Evolutionary conservation across 1,284 basidiomycete species (phyloP).

Genomic region (Malassezia dermatis): DNA sequence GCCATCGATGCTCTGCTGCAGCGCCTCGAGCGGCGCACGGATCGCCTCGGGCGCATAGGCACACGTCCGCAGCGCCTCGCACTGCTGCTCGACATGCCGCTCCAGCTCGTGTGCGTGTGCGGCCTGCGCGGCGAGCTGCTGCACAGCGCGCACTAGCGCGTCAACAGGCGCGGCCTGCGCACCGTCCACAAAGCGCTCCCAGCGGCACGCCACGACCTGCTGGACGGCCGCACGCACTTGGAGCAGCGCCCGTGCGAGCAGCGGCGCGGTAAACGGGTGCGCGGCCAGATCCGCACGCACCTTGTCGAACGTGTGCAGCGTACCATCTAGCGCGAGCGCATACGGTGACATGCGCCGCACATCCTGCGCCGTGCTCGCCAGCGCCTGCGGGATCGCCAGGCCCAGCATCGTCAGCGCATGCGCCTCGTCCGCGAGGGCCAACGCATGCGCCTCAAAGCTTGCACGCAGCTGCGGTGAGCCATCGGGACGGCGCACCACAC

Average conservation of each 20-base stretch:
- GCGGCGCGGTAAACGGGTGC: conserved; percentile 79
- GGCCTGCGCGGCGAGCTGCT: conserved; percentile 70
- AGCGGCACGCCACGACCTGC: conserved; percentile 67
- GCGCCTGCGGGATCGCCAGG: conserved; percentile 86
- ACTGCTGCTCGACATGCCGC: conserved; percentile 56
- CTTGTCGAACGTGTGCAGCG: conserved; percentile 88
- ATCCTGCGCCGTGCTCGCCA: conserved; percentile 91
- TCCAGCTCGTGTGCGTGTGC: conserved; percentile 81
- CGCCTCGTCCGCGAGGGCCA: conserved; percentile 96
- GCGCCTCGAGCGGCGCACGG: conserved; percentile 61
- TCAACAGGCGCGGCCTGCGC: conserved; percentile 79
- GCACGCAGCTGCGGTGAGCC: conserved; percentile 67
- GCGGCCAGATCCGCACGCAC: conserved; percentile 71
- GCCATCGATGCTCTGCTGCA: conserved; percentile 85
- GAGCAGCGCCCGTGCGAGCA: conserved; percentile 49
- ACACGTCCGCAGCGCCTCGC: conserved; percentile 73
- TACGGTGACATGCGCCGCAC: conserved; percentile 95
- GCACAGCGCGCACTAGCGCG: conserved; percentile 85
- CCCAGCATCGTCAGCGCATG: conserved; percentile 88
- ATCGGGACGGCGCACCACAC: conserved; percentile 55
- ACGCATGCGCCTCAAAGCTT: conserved; percentile 95
- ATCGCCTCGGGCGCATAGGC: conserved; percentile 74
- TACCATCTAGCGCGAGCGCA: conserved; percentile 89
- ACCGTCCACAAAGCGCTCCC: conserved; percentile 68
- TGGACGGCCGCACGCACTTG: conserved; percentile 34